Evolutionary conservation across 2,329 filamentous ascomycete species (phyloP).

Genomic region (Eurotiales sp.): DNA sequence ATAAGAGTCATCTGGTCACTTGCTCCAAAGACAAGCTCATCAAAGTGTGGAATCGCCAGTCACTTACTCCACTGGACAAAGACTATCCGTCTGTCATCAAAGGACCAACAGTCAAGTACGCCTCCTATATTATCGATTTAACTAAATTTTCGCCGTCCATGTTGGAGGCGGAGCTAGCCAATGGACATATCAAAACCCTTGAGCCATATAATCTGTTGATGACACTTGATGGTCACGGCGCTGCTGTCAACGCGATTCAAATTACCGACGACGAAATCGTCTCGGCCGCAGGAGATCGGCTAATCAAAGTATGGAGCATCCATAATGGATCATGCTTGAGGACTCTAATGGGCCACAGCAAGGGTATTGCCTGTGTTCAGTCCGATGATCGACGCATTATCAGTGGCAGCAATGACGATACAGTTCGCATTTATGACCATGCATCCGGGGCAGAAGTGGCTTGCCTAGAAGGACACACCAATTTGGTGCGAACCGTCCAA

Average conservation of each 20-base stretch:
- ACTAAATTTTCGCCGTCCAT: conserved; percentile 36
- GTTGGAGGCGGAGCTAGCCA: conserved; percentile 42
- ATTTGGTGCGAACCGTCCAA: conserved; percentile 89
- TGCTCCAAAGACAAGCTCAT: conserved; percentile 97
- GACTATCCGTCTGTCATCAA: conserved; percentile 44
- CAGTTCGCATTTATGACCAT: conserved; percentile 91
- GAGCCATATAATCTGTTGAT: conserved; percentile 74
- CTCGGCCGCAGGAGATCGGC: conserved; percentile 88
- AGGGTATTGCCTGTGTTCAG: conserved; percentile 96
- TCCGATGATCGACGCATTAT: conserved; percentile 92
- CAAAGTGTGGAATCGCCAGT: conserved; percentile 85
- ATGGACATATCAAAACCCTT: conserved; percentile 40
- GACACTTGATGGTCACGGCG: conserved; percentile 75
- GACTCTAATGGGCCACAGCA: conserved; percentile 81
- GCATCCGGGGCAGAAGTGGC: conserved; percentile 83
- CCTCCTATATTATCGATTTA: conserved; percentile 54
- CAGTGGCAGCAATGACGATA: conserved; percentile 92
- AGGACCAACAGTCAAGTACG: conserved; percentile 44
- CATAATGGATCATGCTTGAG: conserved; percentile 70
- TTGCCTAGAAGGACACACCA: conserved; percentile 74
- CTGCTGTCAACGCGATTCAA: conserved; percentile 94
- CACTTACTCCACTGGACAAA: conserved; percentile 51
- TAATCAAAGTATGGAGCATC: conserved; percentile 94
- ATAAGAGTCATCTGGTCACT: conserved; percentile 85
- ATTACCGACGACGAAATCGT: conserved; percentile 82